Percentiles rank a stretch among this genome's conserved stretches.
Evolutionary conservation across 192 early-diverging fungal genomes (phyloP).

Genomic region (Neocallimastix lanati): DNA sequence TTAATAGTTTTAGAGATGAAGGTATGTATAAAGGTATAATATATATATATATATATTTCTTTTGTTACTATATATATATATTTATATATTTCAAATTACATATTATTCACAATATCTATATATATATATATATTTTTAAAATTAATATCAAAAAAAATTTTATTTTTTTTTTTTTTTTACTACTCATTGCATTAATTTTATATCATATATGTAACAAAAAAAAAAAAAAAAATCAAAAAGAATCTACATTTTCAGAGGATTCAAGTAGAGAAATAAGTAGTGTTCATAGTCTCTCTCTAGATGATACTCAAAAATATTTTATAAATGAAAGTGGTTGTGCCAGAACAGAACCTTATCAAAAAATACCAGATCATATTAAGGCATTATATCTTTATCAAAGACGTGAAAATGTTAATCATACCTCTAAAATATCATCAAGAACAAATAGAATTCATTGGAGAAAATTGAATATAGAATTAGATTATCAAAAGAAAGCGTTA

Average conservation of each 20-base stretch:
- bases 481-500: conserved; percentile 6
- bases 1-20: not conserved
- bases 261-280: not conserved
- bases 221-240: too few species aligned
- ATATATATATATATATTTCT: too few species aligned
- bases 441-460: conserved; percentile 16
- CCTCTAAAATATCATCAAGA: conserved; percentile 13
- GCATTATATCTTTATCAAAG: conserved; percentile 35
- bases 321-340: conserved; percentile 43
- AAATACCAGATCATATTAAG: conserved; percentile 47
- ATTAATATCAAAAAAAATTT: too few species aligned
- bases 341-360: conserved; percentile 62
- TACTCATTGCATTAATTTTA: too few species aligned
- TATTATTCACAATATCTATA: too few species aligned
- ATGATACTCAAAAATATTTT: not conserved
- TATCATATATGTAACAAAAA: too few species aligned
- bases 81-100: too few species aligned
- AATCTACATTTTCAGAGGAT: not conserved
- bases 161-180: too few species aligned
- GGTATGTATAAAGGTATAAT: too few species aligned
- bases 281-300: not conserved
- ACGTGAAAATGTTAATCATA: conserved; percentile 28
- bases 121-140: too few species aligned
- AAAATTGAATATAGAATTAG: conserved; percentile 4
- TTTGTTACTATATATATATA: too few species aligned